phyloP scores from a whole-genome alignment of 2,329 filamentous ascomycete genomes.

The Colletotrichum sp. region DNA sequence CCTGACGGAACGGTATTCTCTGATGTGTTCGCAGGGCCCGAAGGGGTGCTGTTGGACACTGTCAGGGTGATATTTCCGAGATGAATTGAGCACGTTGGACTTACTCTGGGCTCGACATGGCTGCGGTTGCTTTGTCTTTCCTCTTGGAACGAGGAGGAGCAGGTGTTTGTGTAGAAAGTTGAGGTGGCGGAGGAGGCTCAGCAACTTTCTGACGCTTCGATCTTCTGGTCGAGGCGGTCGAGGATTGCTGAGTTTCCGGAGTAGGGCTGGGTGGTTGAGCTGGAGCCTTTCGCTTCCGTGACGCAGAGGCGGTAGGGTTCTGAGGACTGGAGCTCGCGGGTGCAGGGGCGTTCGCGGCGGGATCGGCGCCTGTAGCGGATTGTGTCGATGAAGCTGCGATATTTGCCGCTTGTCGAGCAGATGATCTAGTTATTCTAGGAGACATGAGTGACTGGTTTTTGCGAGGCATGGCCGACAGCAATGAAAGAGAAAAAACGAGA shows the following conservation, averaged over 20 bases:
- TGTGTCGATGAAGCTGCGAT: constrained; percentile 54
- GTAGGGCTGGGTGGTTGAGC: constrained; percentile 55
- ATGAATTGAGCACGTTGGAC: constrained; percentile 25
- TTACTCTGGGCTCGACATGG: constrained; percentile 79
- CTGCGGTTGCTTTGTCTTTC: constrained; percentile 65
- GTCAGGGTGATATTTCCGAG: background rate
- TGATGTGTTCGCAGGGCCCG: constrained; percentile 67
- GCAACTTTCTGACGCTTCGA: constrained; percentile 75
- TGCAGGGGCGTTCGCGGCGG: constrained; percentile 45
- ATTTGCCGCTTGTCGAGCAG: constrained; percentile 85
- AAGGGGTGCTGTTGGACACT: constrained; percentile 51
- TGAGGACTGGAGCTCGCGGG: constrained; percentile 42
- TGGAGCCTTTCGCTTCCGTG: constrained; percentile 79
- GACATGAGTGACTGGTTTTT: constrained; percentile 76
- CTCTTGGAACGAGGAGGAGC: constrained; percentile 51
- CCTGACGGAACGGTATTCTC: constrained; percentile 61
- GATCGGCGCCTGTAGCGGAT: constrained; percentile 41
- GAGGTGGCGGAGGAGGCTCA: constrained; percentile 44
- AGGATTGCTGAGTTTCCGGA: constrained; percentile 11
- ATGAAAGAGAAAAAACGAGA: constrained; percentile 16
- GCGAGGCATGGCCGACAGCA: constrained; percentile 10
- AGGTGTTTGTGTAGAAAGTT: constrained; percentile 23
- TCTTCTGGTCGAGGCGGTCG: constrained; percentile 55
- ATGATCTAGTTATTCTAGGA: constrained; percentile 94
- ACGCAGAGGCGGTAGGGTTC: constrained; percentile 49